Base-by-base conservation (phyloP, 176 grass and related monocot species). In the Secale cereale region DNA sequence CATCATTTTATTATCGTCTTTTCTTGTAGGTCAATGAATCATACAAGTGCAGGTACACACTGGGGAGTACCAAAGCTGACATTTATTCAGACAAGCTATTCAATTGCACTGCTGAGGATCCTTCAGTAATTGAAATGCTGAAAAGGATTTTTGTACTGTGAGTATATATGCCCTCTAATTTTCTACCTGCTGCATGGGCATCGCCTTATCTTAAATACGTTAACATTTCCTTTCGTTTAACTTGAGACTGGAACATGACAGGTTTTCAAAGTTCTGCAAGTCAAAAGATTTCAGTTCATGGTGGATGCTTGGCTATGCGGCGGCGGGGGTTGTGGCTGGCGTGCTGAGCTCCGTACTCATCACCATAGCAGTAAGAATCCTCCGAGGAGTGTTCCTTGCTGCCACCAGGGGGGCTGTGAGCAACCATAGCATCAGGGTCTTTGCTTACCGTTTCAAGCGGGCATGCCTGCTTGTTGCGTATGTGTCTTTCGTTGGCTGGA, bases 1-100 rank as follows among this genome's bases (percentile, higher is more conserved):
- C 57, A 10, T 4, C 75, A 54, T 82, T 68, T 87, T 45, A 29
- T 83, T 57, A 80, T 25, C 28, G 62, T 72, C 27, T 65, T 28
- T 77, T 79, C 65, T 83, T 74, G 78, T 87, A 98, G 96, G 93
- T 98, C 50, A 98, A 98, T 72, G 93, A 98, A 88, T 95, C 96
- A 2, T 98, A 91, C 84, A 95, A 67, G 43, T 98, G 96, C 76
- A 90, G 89, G 67, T 98, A 98, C 77, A 92, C 69, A 10, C 76
- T 92, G 61, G 96, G 96, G 35, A 91, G 92, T 91, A 87, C 83
- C 73, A 98, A 92, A 72, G 93, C 91, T 45, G 93, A 98, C 46
- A 90, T 98, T 69, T 91, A 94, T 82, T 78, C 78, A 9, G 91
- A 95, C 23, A 87, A 93, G 27, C 70, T 95, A 82, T 98, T 94